Percentiles rank a stretch among this genome's conserved stretches.
phyloP scores from a whole-genome alignment of 163 green algal species.

The Coccomyxa subellipsoidea region DNA sequence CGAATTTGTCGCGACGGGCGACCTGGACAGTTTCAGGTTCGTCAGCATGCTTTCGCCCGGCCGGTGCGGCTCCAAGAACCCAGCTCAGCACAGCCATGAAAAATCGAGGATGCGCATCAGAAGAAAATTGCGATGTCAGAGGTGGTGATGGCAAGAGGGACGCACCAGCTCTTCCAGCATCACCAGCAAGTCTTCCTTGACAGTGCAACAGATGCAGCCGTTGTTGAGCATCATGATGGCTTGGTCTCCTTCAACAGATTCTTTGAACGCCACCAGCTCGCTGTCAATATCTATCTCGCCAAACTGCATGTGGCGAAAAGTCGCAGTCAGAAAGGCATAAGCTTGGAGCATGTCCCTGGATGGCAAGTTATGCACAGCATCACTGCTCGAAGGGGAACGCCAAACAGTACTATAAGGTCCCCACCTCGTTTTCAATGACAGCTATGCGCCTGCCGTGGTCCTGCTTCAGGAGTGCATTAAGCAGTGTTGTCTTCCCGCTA shows the following conservation, averaged over 20 bases:
- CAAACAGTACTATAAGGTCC: background rate
- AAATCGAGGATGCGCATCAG: too few species aligned
- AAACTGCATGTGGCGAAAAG: slow-evolving; percentile 46
- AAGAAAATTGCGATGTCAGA: background rate
- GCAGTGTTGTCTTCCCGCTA: slow-evolving; percentile 65
- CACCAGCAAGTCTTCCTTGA: slow-evolving; percentile 90
- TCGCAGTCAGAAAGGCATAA: background rate
- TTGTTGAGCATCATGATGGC: slow-evolving; percentile 80
- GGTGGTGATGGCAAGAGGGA: background rate
- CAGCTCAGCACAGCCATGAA: too few species aligned
- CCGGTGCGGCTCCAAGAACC: too few species aligned
- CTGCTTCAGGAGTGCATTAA: slow-evolving; percentile 71
- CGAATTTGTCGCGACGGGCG: slow-evolving; percentile 56
- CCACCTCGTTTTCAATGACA: slow-evolving; percentile 36
- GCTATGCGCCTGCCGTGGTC: slow-evolving; percentile 66
- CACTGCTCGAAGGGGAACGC: too few species aligned
- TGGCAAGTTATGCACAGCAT: background rate
- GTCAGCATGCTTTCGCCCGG: too few species aligned
- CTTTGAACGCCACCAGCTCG: slow-evolving; percentile 52
- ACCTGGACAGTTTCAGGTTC: too few species aligned
- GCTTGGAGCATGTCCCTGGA: too few species aligned
- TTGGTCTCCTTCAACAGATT: slow-evolving; percentile 19
- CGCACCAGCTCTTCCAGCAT: slow-evolving; percentile 79
- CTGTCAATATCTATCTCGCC: slow-evolving; percentile 89
- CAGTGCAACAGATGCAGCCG: slow-evolving; percentile 96